Evolutionary conservation across 257 asterid genomes (phyloP), one percentile per base, ranked within the genome.

Genomic region (Solanum habrochaites): DNA sequence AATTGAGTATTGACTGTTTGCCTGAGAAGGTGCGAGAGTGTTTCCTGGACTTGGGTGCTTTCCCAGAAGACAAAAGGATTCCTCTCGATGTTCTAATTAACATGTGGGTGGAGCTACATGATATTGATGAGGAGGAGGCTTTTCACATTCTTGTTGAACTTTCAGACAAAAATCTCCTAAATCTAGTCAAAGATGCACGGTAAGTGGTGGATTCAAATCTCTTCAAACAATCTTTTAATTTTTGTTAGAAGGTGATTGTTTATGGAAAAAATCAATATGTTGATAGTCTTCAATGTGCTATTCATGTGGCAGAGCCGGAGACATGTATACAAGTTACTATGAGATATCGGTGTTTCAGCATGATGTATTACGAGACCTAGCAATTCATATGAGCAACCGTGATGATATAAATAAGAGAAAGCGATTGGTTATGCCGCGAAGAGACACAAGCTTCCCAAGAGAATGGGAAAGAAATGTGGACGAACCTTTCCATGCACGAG

Each of bases 21-120:
- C 94, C 97, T 1, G 93, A 66, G 88, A 94, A 85, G 87, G 98
- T 93, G 83, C 91, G 96, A 88, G 94, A 93, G 78, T 96, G 99
- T 84, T 96, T 96, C 94, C 85, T 95, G 91, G 99, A 96, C 74
- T 88, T 96, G 86, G 98, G 98, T 25, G 93, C 94, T 14, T 96
- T 96, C 58, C 98, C 98, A 0, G 98, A 96, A 88, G 98, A 95
- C 91, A 95, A 93, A 91, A 93, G 90, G 86, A 96, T 96, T 56
- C 98, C 99, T 52, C 91, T 96, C 39, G 97, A 95, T 31, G 94
- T 96, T 85, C 97, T 96, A 73, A 93, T 96, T 90, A 95, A 95
- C 89, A 94, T 95, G 95, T 96, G 99, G 99, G 95, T 94, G 35
- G 99, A 95, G 88, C 91, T 95, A 18, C 99, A 96, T 56, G 98